Conservation (phyloP, 768 basidiomycete species). For the Phlebiopsis gigantea region DNA sequence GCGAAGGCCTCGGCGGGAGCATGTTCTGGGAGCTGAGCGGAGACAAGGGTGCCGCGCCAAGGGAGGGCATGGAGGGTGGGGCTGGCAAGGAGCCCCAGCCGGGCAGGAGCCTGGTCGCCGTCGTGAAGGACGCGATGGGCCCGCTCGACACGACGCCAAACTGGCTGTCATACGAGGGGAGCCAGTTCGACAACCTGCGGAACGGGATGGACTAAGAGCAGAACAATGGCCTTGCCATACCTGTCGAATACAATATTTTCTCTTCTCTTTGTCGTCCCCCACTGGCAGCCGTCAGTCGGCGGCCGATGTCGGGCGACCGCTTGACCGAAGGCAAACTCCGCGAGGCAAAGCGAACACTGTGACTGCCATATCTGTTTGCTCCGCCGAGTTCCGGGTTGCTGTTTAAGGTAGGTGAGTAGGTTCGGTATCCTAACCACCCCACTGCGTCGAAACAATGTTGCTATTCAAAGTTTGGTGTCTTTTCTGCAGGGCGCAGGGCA, state of each 20-base stretch:
- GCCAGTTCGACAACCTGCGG: conserved; percentile 76
- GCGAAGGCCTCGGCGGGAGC: conserved; percentile 76
- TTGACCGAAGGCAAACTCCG: not conserved
- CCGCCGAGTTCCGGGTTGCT: not conserved
- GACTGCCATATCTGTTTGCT: not conserved
- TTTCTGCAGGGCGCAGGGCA: not conserved
- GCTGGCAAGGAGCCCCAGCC: conserved; percentile 70
- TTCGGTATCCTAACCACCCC: not conserved
- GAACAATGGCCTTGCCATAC: not conserved
- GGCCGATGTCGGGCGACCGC: not conserved
- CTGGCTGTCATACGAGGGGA: conserved; percentile 75
- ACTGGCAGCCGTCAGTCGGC: not conserved
- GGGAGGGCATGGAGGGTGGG: conserved; percentile 67
- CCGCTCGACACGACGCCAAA: conserved; percentile 66
- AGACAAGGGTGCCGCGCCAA: conserved; percentile 55
- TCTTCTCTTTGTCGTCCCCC: not conserved
- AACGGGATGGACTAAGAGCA: conserved; percentile 49
- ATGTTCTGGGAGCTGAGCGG: conserved; percentile 96
- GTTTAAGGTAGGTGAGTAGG: not conserved
- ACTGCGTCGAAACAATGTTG: not conserved
- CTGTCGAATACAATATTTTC: not conserved
- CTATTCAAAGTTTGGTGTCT: not conserved
- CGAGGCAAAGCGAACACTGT: not conserved
- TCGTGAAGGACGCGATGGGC: conserved; percentile 78
- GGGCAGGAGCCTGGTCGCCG: conserved; percentile 63